A percentile compares a stretch with the other conserved stretches of the same genome.
These are phyloP conservation scores for Pezicula carpinea DNA, from an alignment of 2,329 filamentous ascomycete genomes.

Conservation along the genomic window DNA sequence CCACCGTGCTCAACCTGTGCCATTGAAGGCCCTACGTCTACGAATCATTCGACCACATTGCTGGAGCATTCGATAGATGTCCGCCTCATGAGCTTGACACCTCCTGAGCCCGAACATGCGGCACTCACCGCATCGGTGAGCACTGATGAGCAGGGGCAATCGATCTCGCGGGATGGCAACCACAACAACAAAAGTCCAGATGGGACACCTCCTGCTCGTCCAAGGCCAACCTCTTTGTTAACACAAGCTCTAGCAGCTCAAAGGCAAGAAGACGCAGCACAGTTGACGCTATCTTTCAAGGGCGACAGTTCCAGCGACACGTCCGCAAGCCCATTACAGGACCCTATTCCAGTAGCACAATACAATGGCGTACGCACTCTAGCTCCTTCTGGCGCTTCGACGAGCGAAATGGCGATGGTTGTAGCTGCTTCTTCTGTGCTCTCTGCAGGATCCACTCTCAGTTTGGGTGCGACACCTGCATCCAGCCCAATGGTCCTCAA, in stretches of 20 bases:
- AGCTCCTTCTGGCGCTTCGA: conserved; percentile 1
- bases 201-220: conserved; percentile 12
- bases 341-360: conserved; percentile 2
- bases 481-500: conserved; percentile 10
- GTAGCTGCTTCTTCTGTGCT: conserved; percentile 6
- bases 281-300: background rate
- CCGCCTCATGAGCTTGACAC: conserved; percentile 30
- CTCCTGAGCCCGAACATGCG: conserved; percentile 29
- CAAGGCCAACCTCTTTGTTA: conserved; percentile 24
- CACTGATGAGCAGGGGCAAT: conserved; percentile 16
- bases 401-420: conserved; percentile 12
- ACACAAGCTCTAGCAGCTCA: conserved; percentile 23
- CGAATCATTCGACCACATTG: conserved; percentile 27
- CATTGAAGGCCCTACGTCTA: conserved; percentile 22
- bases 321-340: background rate
- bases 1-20: conserved; percentile 3
- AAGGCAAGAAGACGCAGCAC: conserved; percentile 12
- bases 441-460: conserved; percentile 9
- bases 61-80: conserved; percentile 28
- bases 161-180: conserved; percentile 18
- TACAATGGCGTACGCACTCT: conserved; percentile 14
- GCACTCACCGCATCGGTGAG: conserved; percentile 26
- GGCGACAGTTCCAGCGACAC: conserved; percentile 2
- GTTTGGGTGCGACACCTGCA: conserved; percentile 13
- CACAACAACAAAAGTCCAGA: conserved; percentile 14